A percentile compares a stretch with the other conserved stretches of the same genome.
Evolutionary conservation across 2,329 filamentous ascomycete genomes (phyloP).

Genomic region (Colletotrichum sojae): DNA sequence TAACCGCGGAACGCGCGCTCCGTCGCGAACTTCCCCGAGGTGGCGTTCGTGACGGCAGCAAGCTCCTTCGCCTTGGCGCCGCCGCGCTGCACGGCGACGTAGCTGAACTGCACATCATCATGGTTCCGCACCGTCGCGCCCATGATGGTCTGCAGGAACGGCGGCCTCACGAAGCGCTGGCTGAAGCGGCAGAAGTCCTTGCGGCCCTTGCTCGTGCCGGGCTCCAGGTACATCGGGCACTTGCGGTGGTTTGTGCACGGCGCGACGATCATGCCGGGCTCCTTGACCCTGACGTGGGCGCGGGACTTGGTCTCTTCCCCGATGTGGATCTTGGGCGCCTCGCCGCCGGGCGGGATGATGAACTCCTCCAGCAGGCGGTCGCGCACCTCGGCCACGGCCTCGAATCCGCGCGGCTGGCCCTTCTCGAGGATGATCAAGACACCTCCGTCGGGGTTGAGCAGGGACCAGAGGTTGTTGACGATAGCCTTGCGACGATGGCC

Average conservation of each 20-base stretch:
- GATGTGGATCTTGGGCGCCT: constrained; percentile 54
- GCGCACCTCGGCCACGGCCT: constrained; percentile 88
- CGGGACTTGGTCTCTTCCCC: constrained; percentile 57
- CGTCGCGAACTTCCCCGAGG: constrained; percentile 66
- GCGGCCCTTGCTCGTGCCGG: constrained; percentile 79
- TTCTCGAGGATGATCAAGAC: constrained; percentile 92
- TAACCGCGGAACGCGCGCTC: constrained; percentile 81
- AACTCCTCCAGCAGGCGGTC: constrained; percentile 83
- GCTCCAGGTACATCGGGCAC: constrained; percentile 88
- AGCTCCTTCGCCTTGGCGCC: constrained; percentile 51
- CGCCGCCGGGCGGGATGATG: constrained; percentile 71
- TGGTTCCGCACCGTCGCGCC: constrained; percentile 81
- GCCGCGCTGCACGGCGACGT: constrained; percentile 87
- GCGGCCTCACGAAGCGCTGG: constrained; percentile 89
- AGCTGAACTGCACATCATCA: constrained; percentile 93
- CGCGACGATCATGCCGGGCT: constrained; percentile 75
- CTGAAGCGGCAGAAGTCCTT: constrained; percentile 94
- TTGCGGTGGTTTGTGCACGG: constrained; percentile 90
- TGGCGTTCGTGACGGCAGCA: constrained; percentile 50
- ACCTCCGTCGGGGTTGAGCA: constrained; percentile 87
- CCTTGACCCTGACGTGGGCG: constrained; percentile 59
- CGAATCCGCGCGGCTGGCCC: constrained; percentile 91
- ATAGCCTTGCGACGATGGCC: constrained; percentile 83
- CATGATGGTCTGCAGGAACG: constrained; percentile 84
- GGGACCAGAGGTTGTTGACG: constrained; percentile 89